Conservation (phyloP, 2,329 filamentous ascomycete species). For the Microsporum audouinii region DNA sequence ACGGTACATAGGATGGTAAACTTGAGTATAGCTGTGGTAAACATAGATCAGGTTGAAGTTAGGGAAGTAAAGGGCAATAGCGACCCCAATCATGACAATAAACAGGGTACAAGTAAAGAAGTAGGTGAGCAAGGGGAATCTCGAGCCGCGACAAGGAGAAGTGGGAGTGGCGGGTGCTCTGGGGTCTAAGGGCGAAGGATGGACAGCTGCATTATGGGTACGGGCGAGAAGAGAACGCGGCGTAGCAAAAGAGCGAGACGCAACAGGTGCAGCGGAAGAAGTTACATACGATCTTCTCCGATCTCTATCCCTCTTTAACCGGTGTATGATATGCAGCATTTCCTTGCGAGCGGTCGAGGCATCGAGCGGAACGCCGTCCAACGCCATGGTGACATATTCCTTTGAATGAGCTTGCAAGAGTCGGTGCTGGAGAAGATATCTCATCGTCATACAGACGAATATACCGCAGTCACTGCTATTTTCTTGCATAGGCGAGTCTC, state of each 20-base stretch:
- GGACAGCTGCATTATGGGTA: neutral
- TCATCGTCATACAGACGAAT: constrained; percentile 91
- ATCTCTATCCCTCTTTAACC: constrained; percentile 64
- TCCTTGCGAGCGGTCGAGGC: constrained; percentile 71
- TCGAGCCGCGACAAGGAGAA: neutral
- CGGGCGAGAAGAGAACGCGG: neutral
- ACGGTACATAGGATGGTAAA: neutral
- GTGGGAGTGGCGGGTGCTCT: constrained; percentile 1
- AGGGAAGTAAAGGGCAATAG: neutral
- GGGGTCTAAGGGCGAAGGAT: neutral
- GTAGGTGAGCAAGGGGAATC: neutral
- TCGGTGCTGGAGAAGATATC: constrained; percentile 76
- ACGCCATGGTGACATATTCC: constrained; percentile 89
- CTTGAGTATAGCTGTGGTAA: neutral
- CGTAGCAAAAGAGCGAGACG: constrained; percentile 1
- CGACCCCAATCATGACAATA: neutral
- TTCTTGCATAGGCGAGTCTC: constrained; percentile 80
- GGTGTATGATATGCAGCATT: constrained; percentile 83
- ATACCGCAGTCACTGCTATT: constrained; percentile 92
- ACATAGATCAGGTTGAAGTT: neutral
- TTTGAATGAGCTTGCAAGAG: constrained; percentile 66
- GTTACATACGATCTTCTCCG: constrained; percentile 62
- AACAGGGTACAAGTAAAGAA: neutral
- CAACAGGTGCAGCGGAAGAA: constrained; percentile 9
- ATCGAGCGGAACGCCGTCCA: constrained; percentile 74